Conservation (phyloP, 2,329 filamentous ascomycete genomes). For the Leptographium galeiforme region DNA sequence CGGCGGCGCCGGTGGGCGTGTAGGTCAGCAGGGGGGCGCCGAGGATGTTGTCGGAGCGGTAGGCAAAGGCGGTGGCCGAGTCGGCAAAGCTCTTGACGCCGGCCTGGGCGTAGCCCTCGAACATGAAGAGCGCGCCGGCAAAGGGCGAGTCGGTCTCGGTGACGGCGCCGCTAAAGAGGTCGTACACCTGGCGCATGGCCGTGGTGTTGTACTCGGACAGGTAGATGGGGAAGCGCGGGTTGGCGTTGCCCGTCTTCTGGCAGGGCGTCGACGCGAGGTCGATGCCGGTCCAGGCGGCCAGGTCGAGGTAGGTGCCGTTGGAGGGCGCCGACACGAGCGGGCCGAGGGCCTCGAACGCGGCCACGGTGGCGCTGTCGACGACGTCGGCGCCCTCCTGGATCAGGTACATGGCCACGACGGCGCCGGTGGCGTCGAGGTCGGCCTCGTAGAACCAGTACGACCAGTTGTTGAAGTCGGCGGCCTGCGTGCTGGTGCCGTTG, state of each 20-base stretch:
- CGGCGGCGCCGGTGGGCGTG: slow-evolving; percentile 16
- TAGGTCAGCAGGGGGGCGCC: slow-evolving; percentile 24
- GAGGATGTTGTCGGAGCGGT: slow-evolving; percentile 30
- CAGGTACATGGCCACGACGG: slow-evolving; percentile 26
- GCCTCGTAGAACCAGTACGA: slow-evolving; percentile 31
- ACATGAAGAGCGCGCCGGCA: slow-evolving; percentile 31
- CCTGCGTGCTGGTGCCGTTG: slow-evolving; percentile 21
- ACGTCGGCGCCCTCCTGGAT: slow-evolving; percentile 27
- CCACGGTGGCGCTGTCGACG: slow-evolving; percentile 26
- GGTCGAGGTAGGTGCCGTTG: slow-evolving; percentile 29
- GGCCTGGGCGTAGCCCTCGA: slow-evolving; percentile 38
- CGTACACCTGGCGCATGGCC: slow-evolving; percentile 17
- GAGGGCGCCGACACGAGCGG: slow-evolving; percentile 20
- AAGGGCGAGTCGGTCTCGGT: slow-evolving; percentile 16
- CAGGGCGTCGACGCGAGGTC: slow-evolving; percentile 22
- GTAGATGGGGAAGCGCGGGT: slow-evolving; percentile 31
- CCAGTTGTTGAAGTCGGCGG: slow-evolving; percentile 33
- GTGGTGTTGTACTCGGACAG: slow-evolving; percentile 23
- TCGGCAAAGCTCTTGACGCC: slow-evolving; percentile 25
- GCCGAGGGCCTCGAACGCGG: slow-evolving; percentile 28
- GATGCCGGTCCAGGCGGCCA: slow-evolving; percentile 29
- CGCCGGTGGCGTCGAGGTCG: slow-evolving; percentile 24
- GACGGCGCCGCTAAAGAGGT: slow-evolving; percentile 18
- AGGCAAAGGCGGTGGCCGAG: slow-evolving; percentile 29
- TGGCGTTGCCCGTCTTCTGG: slow-evolving; percentile 25